Conservation (phyloP, 163 green algal species). For the Chlorella variabilis region DNA sequence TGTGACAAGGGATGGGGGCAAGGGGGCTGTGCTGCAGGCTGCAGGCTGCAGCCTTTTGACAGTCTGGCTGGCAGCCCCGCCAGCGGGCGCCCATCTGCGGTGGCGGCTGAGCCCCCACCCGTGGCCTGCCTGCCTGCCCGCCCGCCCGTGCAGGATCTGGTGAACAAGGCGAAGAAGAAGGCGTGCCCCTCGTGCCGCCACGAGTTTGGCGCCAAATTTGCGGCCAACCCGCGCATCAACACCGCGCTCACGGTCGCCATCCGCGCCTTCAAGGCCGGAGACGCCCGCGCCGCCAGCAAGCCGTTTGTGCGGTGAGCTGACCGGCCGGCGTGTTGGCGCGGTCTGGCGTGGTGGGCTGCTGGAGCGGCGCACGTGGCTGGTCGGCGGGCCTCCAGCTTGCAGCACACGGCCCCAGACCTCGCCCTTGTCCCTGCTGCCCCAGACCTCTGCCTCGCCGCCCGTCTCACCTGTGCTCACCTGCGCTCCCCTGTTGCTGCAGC, state of each 20-base stretch:
- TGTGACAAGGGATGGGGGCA: not conserved
- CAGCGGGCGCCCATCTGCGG: no score
- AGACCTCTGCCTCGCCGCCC: not conserved
- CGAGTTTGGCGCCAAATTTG: slow-evolving; percentile 76
- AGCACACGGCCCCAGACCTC: no score
- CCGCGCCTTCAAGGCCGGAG: slow-evolving; percentile 76
- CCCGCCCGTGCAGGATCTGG: slow-evolving; percentile 32
- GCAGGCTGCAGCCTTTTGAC: no score
- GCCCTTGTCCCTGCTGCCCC: not conserved
- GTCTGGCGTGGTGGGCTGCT: no score
- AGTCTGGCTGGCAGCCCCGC: no score
- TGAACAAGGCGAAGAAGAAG: slow-evolving; percentile 82
- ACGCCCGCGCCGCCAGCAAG: slow-evolving; percentile 28
- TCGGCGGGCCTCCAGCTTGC: no score
- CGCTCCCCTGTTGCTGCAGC: slow-evolving; percentile 39
- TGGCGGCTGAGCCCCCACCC: no score
- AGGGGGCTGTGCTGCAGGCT: no score
- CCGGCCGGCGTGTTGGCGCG: not conserved
- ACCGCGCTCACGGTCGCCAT: slow-evolving; percentile 86
- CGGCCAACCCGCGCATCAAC: slow-evolving; percentile 89
- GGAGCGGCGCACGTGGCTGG: no score
- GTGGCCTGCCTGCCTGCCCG: no score
- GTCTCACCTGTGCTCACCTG: not conserved
- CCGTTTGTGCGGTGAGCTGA: slow-evolving; percentile 43
- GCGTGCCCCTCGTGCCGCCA: slow-evolving; percentile 86